Percentiles rank a stretch among this genome's conserved stretches.
Evolutionary conservation across 2,329 filamentous ascomycete genomes (phyloP).

Genomic region (Fusarium euwallaceae): DNA sequence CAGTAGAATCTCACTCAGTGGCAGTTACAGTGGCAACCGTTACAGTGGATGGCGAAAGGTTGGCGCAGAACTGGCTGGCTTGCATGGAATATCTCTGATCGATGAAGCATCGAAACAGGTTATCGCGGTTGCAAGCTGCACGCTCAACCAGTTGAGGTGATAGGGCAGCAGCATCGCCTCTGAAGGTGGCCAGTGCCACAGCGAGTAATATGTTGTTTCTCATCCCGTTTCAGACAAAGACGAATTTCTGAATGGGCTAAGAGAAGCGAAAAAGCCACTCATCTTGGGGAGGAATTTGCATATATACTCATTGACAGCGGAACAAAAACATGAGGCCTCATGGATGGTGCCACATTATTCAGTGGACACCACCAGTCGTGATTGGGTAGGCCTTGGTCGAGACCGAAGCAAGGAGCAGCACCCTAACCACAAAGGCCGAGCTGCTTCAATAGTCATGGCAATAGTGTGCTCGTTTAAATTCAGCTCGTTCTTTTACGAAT

Average conservation of each 20-base stretch:
- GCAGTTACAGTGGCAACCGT: constrained; percentile 31
- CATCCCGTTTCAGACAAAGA: constrained; percentile 6
- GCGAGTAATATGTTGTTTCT: constrained; percentile 8
- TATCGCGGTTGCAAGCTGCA: constrained; percentile 37
- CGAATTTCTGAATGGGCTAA: neutral
- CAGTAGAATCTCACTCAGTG: constrained; percentile 15
- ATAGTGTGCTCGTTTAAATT: neutral
- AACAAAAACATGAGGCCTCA: neutral
- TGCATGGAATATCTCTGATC: constrained; percentile 35
- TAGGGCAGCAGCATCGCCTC: constrained; percentile 6
- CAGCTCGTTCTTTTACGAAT: constrained; percentile 9
- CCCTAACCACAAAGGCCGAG: constrained; percentile 13
- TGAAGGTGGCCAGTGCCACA: constrained; percentile 10
- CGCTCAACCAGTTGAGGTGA: constrained; percentile 19
- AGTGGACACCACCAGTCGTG: neutral
- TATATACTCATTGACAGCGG: neutral
- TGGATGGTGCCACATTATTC: neutral
- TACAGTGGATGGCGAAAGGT: constrained; percentile 29
- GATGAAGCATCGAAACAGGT: constrained; percentile 40
- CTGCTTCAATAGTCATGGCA: constrained; percentile 26
- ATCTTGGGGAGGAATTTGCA: neutral
- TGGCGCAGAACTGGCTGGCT: constrained; percentile 38
- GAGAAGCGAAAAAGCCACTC: neutral
- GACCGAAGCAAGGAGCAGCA: neutral
- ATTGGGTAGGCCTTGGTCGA: neutral